Evolutionary conservation across 257 asterid species (phyloP).

Genomic region (Solanum chiquidenum): DNA sequence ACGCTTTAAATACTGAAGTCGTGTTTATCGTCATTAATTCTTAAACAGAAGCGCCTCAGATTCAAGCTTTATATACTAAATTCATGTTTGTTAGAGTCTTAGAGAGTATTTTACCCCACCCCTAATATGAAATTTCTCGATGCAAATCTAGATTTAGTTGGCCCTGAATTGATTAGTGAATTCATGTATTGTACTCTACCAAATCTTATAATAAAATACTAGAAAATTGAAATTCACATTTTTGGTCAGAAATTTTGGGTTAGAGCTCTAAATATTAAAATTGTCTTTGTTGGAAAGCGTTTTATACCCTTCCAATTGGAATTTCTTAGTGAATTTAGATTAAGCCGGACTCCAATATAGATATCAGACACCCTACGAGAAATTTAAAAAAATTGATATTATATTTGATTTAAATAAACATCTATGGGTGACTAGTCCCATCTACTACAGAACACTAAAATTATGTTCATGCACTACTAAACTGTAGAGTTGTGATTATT

Average conservation of each 20-base stretch:
- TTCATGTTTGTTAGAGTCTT: too few relatives aligned
- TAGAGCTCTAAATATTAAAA: not conserved
- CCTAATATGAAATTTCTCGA: not conserved
- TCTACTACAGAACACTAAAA: slow-evolving; percentile 26
- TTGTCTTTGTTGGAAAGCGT: not conserved
- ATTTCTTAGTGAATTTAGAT: not conserved
- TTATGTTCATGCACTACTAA: slow-evolving; percentile 5
- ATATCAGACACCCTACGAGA: not conserved
- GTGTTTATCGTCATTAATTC: too few relatives aligned
- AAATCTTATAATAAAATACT: too few relatives aligned
- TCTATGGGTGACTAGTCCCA: slow-evolving; percentile 47
- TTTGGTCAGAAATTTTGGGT: not conserved
- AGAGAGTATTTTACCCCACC: not conserved
- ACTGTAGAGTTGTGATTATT: slow-evolving; percentile 27
- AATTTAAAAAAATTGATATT: not conserved
- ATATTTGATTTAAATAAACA: not conserved
- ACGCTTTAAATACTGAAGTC: too few relatives aligned
- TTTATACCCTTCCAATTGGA: not conserved
- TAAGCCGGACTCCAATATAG: rapidly evolving
- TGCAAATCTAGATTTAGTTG: not conserved
- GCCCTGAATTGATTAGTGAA: not conserved
- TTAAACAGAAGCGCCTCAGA: too few relatives aligned
- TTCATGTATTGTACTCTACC: too few relatives aligned
- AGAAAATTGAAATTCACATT: too few relatives aligned
- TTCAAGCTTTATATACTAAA: too few relatives aligned